Evolutionary conservation across 2,329 filamentous ascomycete species (phyloP), one percentile per base, ranked within the genome.

Genomic region (Remersonia thermophila): DNA sequence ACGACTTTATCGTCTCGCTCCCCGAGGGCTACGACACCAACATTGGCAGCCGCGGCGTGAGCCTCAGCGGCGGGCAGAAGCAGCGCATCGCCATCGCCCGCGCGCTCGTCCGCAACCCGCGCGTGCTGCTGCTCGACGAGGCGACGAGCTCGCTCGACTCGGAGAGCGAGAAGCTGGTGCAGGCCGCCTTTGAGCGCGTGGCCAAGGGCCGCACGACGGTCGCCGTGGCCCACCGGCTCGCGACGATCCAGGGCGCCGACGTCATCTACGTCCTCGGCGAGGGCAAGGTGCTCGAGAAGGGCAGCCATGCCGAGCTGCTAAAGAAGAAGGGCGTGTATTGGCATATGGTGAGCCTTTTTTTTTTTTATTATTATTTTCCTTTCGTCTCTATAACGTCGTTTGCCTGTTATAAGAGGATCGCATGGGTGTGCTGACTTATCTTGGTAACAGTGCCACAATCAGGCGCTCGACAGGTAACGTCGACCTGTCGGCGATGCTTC

Each of bases 241-340:
- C 78, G 0, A 89, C 80, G 10, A 76, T 87, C 14, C 81, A 83
- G 55, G 80, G 86, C 47, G 80, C 82, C 1, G 77, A 89, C 53
- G 62, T 77, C n/a, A 87, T 87, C 29, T 84, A 83, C 48, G 81
- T 89, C 0, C 72, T 91, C 32, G 80, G 80, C 9, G 68, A 77
- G 41, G 74, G 78, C 16, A 69, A 63, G 45, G 59, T 74, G 30
- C 50, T 74, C 9, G 71, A 74, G 52, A 58, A 66, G 51, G 71
- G 70, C 9, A 71, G 51, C 13, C 70, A 75, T 41, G 39, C 40
- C 2, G 71, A 73, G 47, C 47, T 75, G 40, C 42, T 74, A 41
- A 63, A 55, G 52, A 60, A 61, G 55, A 64, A 54, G 47, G 70
- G 70, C 1, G 61, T 70, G 5, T 74, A 74, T 42, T 73, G 67